These are phyloP conservation scores for Tricholoma bakamatsutake DNA, from an alignment of 768 basidiomycete species.

Conservation along the genomic window DNA sequence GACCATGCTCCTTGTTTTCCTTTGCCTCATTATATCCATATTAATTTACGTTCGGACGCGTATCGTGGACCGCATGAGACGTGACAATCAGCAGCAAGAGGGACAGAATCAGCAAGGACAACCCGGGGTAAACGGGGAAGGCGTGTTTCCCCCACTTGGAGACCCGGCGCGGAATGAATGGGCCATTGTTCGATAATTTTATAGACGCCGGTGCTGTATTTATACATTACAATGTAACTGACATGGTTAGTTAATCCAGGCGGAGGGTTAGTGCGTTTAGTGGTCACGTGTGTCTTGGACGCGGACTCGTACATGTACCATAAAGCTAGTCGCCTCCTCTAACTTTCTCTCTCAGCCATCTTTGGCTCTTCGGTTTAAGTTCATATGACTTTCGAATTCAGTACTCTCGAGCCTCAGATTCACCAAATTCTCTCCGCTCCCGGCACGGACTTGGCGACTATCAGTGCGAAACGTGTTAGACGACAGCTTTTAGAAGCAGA, in stretches of 20 bases:
- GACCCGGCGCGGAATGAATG: slow-evolving; percentile 64
- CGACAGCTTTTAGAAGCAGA: slow-evolving; percentile 56
- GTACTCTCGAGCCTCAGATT: slow-evolving; percentile 55
- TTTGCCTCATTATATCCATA: slow-evolving; percentile 69
- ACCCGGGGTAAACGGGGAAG: slow-evolving; percentile 29
- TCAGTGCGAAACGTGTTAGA: slow-evolving; percentile 87
- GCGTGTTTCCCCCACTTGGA: slow-evolving; percentile 56
- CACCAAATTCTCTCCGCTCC: slow-evolving; percentile 69
- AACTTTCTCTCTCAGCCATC: slow-evolving; percentile 10
- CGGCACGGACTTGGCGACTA: slow-evolving; percentile 68
- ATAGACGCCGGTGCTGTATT: slow-evolving; percentile 16
- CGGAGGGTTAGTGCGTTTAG: not conserved
- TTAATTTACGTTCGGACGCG: slow-evolving; percentile 77
- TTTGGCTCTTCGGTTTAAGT: slow-evolving; percentile 11
- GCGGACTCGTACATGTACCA: not conserved
- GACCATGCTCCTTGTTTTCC: slow-evolving; percentile 69
- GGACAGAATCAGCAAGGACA: slow-evolving; percentile 38
- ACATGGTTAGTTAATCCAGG: not conserved
- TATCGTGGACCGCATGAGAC: slow-evolving; percentile 65
- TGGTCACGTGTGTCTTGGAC: slow-evolving; percentile 14
- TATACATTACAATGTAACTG: slow-evolving; percentile 2
- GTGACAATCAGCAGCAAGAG: slow-evolving; percentile 48
- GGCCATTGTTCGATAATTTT: slow-evolving; percentile 48
- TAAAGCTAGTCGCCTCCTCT: not conserved
- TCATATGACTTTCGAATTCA: slow-evolving; percentile 48